Percentiles rank a stretch among this genome's conserved stretches.
phyloP scores from a whole-genome alignment of 495 filamentous ascomycete genomes.

The Achaetomiella virescens region DNA sequence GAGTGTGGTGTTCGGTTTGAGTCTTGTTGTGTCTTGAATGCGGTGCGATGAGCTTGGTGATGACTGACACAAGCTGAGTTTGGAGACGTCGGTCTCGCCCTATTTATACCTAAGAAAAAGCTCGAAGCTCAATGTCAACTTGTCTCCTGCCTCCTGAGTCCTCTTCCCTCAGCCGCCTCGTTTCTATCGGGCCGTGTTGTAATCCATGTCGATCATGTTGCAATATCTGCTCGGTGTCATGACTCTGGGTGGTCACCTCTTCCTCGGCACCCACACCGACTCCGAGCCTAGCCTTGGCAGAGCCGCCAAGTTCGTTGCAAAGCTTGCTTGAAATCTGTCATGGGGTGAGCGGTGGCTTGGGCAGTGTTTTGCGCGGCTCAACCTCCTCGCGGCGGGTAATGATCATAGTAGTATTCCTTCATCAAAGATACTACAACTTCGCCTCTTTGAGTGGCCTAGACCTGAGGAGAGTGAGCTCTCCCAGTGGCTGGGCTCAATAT shows the following conservation, averaged over 20 bases:
- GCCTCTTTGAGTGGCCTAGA: no score
- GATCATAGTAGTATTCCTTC: constrained; percentile 3
- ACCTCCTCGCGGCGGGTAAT: background rate
- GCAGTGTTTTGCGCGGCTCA: no score
- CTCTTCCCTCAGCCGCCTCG: background rate
- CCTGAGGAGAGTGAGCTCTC: background rate
- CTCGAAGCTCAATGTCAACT: background rate
- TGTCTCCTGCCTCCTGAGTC: background rate
- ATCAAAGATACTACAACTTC: background rate
- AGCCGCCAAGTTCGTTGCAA: background rate
- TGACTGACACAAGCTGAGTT: background rate
- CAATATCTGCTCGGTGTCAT: background rate
- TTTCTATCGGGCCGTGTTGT: background rate
- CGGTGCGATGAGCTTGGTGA: background rate
- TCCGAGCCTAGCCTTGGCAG: background rate
- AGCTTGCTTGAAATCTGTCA: background rate
- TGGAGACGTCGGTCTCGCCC: background rate
- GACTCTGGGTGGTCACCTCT: no score
- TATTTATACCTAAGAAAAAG: background rate
- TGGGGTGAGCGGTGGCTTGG: no score
- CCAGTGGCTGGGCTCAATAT: background rate
- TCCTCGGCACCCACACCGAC: background rate
- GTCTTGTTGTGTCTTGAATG: background rate
- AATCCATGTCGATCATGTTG: background rate
- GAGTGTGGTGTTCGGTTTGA: background rate